These are phyloP conservation scores for Diaporthe sp. DNA, from an alignment of 2,329 filamentous ascomycete genomes.

Conservation along the genomic window DNA sequence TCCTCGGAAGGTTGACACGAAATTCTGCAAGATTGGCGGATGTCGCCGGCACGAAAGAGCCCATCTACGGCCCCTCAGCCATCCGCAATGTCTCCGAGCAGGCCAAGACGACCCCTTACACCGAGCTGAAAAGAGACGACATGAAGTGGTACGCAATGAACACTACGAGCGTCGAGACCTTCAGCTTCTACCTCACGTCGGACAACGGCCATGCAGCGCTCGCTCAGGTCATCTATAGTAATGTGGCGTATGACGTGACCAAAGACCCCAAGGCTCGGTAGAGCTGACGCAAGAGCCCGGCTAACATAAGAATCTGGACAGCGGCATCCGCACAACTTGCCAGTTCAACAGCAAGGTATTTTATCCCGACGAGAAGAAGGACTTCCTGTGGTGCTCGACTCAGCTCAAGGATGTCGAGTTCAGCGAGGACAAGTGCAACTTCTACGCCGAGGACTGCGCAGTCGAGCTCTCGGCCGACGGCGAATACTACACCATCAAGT, in stretches of 20 bases:
- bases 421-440: constrained; percentile 84
- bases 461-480: constrained; percentile 90
- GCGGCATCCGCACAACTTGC: constrained; percentile 88
- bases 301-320: constrained; percentile 52
- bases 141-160: constrained; percentile 87
- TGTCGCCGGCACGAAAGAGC: constrained; percentile 95
- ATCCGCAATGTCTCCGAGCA: constrained; percentile 89
- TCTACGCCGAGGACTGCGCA: constrained; percentile 88
- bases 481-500: constrained; percentile 88
- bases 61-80: constrained; percentile 91
- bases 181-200: constrained; percentile 91
- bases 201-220: constrained; percentile 83
- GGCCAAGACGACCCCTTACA: constrained; percentile 82
- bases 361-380: constrained; percentile 78
- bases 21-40: constrained; percentile 70
- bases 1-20: constrained; percentile 43
- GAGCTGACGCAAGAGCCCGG: constrained; percentile 40
- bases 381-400: constrained; percentile 87
- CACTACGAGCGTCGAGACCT: constrained; percentile 92
- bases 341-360: constrained; percentile 98
- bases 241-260: constrained; percentile 80
- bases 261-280: constrained; percentile 38
- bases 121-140: constrained; percentile 82
- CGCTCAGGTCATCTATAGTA: constrained; percentile 96
- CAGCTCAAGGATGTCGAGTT: constrained; percentile 85